Conservation (phyloP, 2,329 filamentous ascomycete genomes). For the Fusarium sp. region DNA sequence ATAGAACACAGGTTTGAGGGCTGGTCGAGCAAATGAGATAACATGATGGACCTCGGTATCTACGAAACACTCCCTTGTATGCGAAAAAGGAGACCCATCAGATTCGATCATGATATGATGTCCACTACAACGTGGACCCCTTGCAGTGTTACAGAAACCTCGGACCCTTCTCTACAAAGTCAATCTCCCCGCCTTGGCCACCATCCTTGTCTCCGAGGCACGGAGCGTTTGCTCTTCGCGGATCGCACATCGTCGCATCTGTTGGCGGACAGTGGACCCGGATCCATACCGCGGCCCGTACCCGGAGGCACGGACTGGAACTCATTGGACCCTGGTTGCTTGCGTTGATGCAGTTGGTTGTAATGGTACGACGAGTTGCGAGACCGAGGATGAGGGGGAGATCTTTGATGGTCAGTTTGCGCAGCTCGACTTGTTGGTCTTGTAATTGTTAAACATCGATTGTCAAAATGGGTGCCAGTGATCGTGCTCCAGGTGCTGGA, state of each 20-base stretch:
- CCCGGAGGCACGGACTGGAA: not conserved
- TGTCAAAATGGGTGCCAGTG: constrained; percentile 10
- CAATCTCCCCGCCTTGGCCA: not conserved
- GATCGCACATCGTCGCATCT: not conserved
- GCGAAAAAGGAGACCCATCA: not conserved
- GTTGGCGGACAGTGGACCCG: not conserved
- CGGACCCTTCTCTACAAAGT: not conserved
- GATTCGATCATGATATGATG: not conserved
- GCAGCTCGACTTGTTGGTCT: not conserved
- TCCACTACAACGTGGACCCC: not conserved
- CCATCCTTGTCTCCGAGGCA: not conserved
- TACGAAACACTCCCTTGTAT: not conserved
- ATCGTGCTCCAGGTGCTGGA: not conserved
- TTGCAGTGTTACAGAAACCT: not conserved
- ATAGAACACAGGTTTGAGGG: not conserved
- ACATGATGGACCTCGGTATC: not conserved
- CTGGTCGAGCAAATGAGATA: not conserved
- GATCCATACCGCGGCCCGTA: not conserved
- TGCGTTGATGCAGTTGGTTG: not conserved
- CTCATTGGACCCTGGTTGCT: not conserved
- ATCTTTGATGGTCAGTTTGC: not conserved
- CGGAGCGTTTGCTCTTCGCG: not conserved
- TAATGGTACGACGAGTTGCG: not conserved
- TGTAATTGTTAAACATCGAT: not conserved
- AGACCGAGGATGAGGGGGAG: not conserved